phyloP scores from a whole-genome alignment of 495 filamentous ascomycete species.

The Aspergillus incahuasiensis region DNA sequence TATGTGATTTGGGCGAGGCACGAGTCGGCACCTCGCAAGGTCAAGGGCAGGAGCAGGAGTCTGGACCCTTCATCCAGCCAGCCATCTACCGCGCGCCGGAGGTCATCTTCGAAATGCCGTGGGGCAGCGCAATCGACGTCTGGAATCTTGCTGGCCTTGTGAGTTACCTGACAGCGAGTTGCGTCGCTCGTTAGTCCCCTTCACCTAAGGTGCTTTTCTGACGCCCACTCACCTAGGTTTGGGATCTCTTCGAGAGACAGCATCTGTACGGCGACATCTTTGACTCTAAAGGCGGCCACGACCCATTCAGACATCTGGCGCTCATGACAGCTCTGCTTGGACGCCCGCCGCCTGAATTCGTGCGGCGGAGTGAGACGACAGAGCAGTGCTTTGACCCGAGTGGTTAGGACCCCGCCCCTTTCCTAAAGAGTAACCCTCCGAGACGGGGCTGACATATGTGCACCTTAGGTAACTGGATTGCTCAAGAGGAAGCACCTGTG shows the following conservation, averaged over 20 bases:
- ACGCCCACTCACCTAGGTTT: too few species aligned
- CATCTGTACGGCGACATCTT: slow-evolving; percentile 40
- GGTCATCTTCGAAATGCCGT: slow-evolving; percentile 37
- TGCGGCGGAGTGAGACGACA: slow-evolving; percentile 32
- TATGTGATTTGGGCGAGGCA: slow-evolving; percentile 34
- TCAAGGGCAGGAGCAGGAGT: slow-evolving; percentile 19
- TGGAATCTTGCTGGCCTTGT: slow-evolving; percentile 44
- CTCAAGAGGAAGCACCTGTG: slow-evolving; percentile 21
- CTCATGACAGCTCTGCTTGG: slow-evolving; percentile 43
- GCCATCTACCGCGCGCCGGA: slow-evolving; percentile 42
- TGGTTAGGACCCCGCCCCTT: slow-evolving; percentile 24
- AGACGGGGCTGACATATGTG: slow-evolving; percentile 10
- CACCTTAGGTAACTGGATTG: slow-evolving; percentile 24
- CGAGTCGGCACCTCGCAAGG: slow-evolving; percentile 25
- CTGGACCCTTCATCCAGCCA: slow-evolving; percentile 32
- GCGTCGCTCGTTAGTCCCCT: slow-evolving; percentile 25
- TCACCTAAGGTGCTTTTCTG: too few species aligned
- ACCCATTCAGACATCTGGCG: slow-evolving; percentile 34
- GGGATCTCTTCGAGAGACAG: slow-evolving; percentile 39
- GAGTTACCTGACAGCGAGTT: too few species aligned
- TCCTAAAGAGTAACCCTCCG: not conserved
- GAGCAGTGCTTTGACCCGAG: slow-evolving; percentile 31
- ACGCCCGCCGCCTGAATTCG: slow-evolving; percentile 34
- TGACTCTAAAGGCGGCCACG: slow-evolving; percentile 27
- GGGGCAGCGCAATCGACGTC: slow-evolving; percentile 39